Conservation (phyloP, 1,139 yeast species). For the Kurtzmaniella quercitrusa region DNA sequence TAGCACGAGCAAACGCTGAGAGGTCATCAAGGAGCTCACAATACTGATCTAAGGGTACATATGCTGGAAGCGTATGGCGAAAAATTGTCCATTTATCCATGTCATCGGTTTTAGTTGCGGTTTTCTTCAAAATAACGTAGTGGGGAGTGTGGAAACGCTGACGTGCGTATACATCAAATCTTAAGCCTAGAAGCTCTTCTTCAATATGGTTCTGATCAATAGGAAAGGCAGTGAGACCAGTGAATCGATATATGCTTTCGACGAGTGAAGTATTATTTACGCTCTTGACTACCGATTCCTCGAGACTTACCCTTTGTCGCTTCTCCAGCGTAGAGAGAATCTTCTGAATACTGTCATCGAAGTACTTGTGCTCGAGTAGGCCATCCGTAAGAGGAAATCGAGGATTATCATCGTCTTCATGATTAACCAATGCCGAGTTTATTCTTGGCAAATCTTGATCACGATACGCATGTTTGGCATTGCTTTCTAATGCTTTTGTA, state of each 20-base stretch:
- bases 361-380: slow-evolving; percentile 5
- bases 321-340: slow-evolving; percentile 5
- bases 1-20: slow-evolving; percentile 13
- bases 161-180: slow-evolving; percentile 33
- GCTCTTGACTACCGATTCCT: too few relatives aligned
- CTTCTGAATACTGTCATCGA: slow-evolving; percentile 11
- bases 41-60: slow-evolving; percentile 20
- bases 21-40: slow-evolving; percentile 6
- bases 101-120: slow-evolving; percentile 4
- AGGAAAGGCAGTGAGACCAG: slow-evolving; percentile 42
- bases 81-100: slow-evolving; percentile 25
- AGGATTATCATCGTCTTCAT: slow-evolving; percentile 2
- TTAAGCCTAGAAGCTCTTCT: slow-evolving; percentile 28
- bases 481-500: background rate
- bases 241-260: slow-evolving; percentile 36
- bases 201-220: slow-evolving; percentile 22
- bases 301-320: slow-evolving; percentile 5
- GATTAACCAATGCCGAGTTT: too few relatives aligned
- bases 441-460: too few relatives aligned
- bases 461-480: background rate
- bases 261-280: slow-evolving; percentile 15
- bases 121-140: slow-evolving; percentile 31
- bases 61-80: slow-evolving; percentile 36
- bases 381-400: background rate
- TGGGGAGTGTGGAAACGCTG: slow-evolving; percentile 28